Evolutionary conservation across 345 rosid species (phyloP).

Genomic region (Gossypium rotundifolium): DNA sequence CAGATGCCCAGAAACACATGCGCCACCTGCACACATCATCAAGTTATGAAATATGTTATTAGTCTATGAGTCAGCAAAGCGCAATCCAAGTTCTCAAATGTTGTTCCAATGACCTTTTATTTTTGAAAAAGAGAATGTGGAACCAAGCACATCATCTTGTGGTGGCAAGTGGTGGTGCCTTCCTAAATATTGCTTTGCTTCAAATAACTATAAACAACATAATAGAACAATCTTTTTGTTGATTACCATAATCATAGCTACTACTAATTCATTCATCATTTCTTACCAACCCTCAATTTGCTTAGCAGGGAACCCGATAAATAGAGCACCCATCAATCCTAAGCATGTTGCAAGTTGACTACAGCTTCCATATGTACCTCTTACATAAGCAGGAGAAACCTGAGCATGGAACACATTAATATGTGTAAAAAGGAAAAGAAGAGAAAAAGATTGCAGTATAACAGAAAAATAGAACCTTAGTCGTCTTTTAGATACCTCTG

Average conservation of each 20-base stretch:
- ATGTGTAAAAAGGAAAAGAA: neutral
- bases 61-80: constrained; percentile 51
- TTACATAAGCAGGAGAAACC: constrained; percentile 87
- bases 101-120: neutral
- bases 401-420: constrained; percentile 23
- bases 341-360: constrained; percentile 78
- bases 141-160: neutral
- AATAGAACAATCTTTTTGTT: neutral
- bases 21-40: constrained; percentile 67
- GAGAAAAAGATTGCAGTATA: neutral
- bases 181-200: neutral
- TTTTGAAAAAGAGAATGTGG: neutral
- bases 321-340: constrained; percentile 69
- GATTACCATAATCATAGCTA: neutral
- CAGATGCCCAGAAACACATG: constrained; percentile 72
- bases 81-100: constrained; percentile 7
- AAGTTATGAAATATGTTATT: neutral
- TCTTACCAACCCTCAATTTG: constrained; percentile 71
- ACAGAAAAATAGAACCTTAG: neutral
- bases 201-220: neutral
- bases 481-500: constrained; percentile 56
- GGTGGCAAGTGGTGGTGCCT: neutral
- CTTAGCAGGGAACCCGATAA: constrained; percentile 77
- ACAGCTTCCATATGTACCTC: constrained; percentile 89
- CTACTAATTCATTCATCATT: constrained; percentile 4